These are phyloP conservation scores for Moniliophthora roreri DNA, from an alignment of 1,284 basidiomycete genomes.

Conservation along the genomic window DNA sequence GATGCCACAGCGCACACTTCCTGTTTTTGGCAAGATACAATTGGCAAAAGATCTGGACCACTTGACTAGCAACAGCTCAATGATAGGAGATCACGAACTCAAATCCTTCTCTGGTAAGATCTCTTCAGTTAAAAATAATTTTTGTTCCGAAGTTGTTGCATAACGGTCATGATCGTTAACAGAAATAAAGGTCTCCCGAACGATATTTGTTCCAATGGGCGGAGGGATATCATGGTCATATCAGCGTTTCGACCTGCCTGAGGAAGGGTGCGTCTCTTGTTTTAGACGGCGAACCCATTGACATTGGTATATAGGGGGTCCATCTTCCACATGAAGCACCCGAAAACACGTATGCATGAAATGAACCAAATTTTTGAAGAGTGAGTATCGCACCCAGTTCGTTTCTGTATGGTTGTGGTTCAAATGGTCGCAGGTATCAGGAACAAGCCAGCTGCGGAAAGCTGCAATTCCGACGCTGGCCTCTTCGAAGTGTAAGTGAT, in stretches of 20 bases:
- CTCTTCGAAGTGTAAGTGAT: slow-evolving; percentile 56
- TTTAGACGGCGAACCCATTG: not conserved
- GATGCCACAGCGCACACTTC: slow-evolving; percentile 20
- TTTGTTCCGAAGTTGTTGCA: not conserved
- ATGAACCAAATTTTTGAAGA: slow-evolving; percentile 54
- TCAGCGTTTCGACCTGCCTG: slow-evolving; percentile 48
- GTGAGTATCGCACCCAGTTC: not conserved
- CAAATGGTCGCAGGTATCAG: slow-evolving; percentile 47
- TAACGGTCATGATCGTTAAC: not conserved
- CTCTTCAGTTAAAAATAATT: too few species aligned
- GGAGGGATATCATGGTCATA: slow-evolving; percentile 26
- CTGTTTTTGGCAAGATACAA: slow-evolving; percentile 29
- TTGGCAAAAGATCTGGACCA: slow-evolving; percentile 34
- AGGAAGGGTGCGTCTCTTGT: slow-evolving; percentile 40
- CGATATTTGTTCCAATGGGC: too few species aligned
- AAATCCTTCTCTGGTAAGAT: slow-evolving; percentile 2
- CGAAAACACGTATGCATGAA: slow-evolving; percentile 31
- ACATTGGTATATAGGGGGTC: slow-evolving; percentile 43
- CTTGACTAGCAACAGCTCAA: slow-evolving; percentile 26
- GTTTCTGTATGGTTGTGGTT: not conserved
- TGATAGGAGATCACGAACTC: slow-evolving; percentile 18
- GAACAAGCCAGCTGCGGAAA: slow-evolving; percentile 53
- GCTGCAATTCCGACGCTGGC: slow-evolving; percentile 65
- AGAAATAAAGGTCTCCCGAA: slow-evolving; percentile 29
- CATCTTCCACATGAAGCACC: slow-evolving; percentile 59